Conservation (phyloP, 345 rosid genomes). For the Rhizophora apiculata region DNA sequence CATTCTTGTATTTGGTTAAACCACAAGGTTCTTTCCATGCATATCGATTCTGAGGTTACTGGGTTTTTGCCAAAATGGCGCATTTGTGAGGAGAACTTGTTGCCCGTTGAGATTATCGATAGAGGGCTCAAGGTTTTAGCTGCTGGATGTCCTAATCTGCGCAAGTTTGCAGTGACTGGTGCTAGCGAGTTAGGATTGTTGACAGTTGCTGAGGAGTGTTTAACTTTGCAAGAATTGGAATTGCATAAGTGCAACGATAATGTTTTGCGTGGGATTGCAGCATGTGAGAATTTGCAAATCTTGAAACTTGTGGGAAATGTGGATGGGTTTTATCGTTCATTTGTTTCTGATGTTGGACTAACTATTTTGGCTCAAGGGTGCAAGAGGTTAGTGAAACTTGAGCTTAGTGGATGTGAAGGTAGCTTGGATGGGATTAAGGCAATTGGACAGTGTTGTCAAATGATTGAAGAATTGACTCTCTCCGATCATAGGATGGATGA, state of each 20-base stretch:
- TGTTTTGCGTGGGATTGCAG: conserved; percentile 59
- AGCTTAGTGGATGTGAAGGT: conserved; percentile 84
- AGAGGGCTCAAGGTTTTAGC: conserved; percentile 24
- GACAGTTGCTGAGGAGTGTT: conserved; percentile 68
- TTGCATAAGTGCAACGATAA: conserved; percentile 42
- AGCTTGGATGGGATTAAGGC: conserved; percentile 94
- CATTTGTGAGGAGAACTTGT: conserved; percentile 46
- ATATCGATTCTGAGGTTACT: conserved; percentile 17
- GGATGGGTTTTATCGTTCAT: conserved; percentile 56
- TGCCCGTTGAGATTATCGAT: conserved; percentile 49
- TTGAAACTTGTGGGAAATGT: conserved; percentile 70
- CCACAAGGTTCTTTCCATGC: conserved; percentile 17
- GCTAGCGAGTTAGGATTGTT: conserved; percentile 79
- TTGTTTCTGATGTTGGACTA: conserved; percentile 84
- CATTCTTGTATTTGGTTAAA: conserved; percentile 23
- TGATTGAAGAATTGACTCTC: conserved; percentile 86
- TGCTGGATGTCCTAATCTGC: conserved; percentile 47
- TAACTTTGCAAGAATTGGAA: conserved; percentile 73
- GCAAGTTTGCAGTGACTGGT: conserved; percentile 60
- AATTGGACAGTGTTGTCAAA: conserved; percentile 86
- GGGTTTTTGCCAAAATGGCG: conserved; percentile 21
- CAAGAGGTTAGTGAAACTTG: conserved; percentile 83
- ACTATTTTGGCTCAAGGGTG: conserved; percentile 93
- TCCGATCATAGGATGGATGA: conserved; percentile 85
- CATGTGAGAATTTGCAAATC: conserved; percentile 80